Evolutionary conservation across 2,329 filamentous ascomycete species (phyloP).

Genomic region (Colletotrichum siamense): DNA sequence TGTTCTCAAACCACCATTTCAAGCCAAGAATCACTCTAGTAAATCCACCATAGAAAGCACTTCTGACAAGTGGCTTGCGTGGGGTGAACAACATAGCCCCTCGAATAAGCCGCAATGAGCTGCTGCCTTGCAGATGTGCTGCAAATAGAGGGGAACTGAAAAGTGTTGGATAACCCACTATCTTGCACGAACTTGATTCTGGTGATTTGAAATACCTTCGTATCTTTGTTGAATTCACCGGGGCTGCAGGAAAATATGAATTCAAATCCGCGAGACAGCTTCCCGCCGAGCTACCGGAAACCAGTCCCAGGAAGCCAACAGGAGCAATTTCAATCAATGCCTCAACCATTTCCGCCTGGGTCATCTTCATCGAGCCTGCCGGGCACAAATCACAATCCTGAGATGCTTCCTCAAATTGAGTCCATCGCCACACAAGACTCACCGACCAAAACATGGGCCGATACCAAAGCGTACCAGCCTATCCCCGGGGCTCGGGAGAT

Average conservation of each 20-base stretch:
- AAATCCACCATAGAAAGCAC: neutral
- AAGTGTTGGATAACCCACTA: neutral
- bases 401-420: neutral
- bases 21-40: neutral
- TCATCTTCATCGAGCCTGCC: neutral
- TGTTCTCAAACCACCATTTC: neutral
- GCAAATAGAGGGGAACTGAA: neutral
- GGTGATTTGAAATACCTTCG: neutral
- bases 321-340: neutral
- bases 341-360: neutral
- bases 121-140: neutral
- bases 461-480: neutral
- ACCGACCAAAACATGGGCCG: neutral
- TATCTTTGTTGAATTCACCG: neutral
- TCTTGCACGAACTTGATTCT: neutral
- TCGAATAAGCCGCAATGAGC: neutral
- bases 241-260: neutral
- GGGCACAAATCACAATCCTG: neutral
- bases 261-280: neutral
- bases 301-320: neutral
- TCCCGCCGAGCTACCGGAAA: neutral
- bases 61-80: neutral
- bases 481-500: neutral
- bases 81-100: neutral
- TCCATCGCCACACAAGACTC: neutral